A percentile compares a stretch with the other conserved stretches of the same genome.
Evolutionary conservation across 78 protist species (phyloP).

Genomic region (Chrysochromulina parva): DNA sequence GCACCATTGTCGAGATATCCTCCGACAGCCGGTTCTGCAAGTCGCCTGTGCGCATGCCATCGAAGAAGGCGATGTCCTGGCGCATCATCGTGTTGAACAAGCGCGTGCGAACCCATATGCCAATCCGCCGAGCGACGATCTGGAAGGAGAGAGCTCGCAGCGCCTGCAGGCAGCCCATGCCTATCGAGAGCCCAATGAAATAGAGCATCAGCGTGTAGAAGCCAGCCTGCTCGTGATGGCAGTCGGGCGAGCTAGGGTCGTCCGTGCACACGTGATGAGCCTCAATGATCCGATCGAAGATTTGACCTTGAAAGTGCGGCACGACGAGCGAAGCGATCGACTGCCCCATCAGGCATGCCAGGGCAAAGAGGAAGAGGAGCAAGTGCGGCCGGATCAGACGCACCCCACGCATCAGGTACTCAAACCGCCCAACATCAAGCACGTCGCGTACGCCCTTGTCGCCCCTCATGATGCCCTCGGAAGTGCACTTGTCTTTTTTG

Average conservation of each 20-base stretch:
- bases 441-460: background rate
- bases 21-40: background rate
- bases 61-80: constrained; percentile 21
- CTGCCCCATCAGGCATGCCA: background rate
- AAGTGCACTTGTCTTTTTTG: background rate
- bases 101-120: background rate
- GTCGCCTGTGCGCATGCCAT: constrained; percentile 5
- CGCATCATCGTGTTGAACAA: background rate
- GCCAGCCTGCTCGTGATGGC: background rate
- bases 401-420: background rate
- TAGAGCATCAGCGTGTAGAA: background rate
- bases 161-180: background rate
- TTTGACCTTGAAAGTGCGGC: background rate
- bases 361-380: background rate
- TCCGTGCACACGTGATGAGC: background rate
- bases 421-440: background rate
- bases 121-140: background rate
- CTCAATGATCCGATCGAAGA: no score
- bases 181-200: background rate
- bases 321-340: background rate
- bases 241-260: background rate
- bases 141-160: background rate
- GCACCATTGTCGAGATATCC: background rate
- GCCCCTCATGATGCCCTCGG: constrained; percentile 7
- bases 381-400: background rate